Evolutionary conservation across 2,329 filamentous ascomycete genomes (phyloP).

Genomic region (Xylariaceae sp.): DNA sequence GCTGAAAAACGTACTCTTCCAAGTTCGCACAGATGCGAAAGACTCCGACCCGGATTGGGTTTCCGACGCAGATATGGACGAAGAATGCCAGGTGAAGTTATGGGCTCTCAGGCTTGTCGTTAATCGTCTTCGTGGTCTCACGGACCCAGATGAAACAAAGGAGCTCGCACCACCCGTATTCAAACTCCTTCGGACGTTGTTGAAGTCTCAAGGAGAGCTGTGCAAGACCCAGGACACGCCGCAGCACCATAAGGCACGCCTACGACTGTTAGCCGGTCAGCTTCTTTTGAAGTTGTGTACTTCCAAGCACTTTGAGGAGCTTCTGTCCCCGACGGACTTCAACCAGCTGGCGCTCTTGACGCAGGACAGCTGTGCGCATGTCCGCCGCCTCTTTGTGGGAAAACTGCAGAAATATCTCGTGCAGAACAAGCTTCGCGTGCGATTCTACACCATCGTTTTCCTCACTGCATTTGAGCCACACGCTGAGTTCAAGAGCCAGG

Average conservation of each 20-base stretch:
- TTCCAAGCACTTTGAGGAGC: conserved; percentile 67
- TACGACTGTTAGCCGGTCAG: conserved; percentile 76
- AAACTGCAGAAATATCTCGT: conserved; percentile 89
- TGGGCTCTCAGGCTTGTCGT: conserved; percentile 81
- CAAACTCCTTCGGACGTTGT: conserved; percentile 70
- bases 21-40: conserved; percentile 59
- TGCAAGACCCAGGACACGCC: conserved; percentile 72
- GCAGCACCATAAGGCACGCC: conserved; percentile 68
- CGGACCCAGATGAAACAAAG: conserved; percentile 48
- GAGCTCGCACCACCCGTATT: conserved; percentile 64
- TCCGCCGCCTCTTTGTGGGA: conserved; percentile 73
- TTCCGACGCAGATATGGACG: conserved; percentile 61
- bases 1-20: conserved; percentile 66
- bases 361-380: conserved; percentile 69
- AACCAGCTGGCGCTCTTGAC: conserved; percentile 74
- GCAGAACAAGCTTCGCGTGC: conserved; percentile 59
- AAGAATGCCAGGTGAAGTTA: conserved; percentile 77
- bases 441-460: conserved; percentile 89
- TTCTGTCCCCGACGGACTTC: conserved; percentile 69
- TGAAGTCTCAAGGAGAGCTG: conserved; percentile 73
- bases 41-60: conserved; percentile 60
- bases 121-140: conserved; percentile 67
- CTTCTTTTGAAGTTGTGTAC: conserved; percentile 79
- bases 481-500: conserved; percentile 63
- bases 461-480: conserved; percentile 86